Evolutionary conservation across 2,329 filamentous ascomycete species (phyloP).

Genomic region (Cercospora zeina): DNA sequence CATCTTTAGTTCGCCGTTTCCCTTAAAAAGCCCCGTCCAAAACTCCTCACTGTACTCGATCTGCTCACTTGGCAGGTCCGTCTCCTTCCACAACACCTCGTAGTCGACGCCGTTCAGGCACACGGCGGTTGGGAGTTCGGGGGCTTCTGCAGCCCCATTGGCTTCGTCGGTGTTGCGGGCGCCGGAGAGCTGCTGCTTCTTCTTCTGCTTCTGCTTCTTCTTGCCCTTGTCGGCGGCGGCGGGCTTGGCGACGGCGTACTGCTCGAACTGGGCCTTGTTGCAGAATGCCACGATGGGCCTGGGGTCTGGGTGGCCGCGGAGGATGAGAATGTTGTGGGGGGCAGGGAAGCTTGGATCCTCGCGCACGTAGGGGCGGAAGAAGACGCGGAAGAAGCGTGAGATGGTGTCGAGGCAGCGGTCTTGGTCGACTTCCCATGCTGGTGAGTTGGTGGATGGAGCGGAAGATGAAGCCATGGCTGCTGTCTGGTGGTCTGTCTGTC

Average conservation of each 20-base stretch:
- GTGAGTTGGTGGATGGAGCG: neutral
- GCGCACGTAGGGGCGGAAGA: neutral
- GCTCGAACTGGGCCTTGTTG: neutral
- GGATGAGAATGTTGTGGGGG: slow-evolving; percentile 5
- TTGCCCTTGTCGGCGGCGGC: too few species aligned
- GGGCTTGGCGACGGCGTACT: neutral
- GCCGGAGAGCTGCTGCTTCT: neutral
- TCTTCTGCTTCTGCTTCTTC: too few species aligned
- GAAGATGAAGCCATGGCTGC: neutral
- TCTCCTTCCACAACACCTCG: slow-evolving; percentile 6
- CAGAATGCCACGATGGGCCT: slow-evolving; percentile 5
- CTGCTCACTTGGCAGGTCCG: neutral
- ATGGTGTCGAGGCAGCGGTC: slow-evolving; percentile 8
- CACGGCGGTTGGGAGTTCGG: neutral
- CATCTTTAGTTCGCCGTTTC: neutral
- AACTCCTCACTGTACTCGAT: slow-evolving; percentile 8
- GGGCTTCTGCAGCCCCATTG: neutral
- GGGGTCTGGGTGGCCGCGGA: slow-evolving; percentile 4
- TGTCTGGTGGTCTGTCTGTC: too few species aligned
- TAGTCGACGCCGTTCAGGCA: slow-evolving; percentile 6
- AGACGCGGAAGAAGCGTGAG: neutral
- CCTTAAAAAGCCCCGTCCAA: slow-evolving; percentile 6
- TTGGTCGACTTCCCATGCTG: neutral
- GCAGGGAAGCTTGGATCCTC: neutral
- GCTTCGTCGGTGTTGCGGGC: neutral